These are phyloP conservation scores for Alternaria sp. DNA, from an alignment of 2,329 filamentous ascomycete species.

Conservation along the genomic window DNA sequence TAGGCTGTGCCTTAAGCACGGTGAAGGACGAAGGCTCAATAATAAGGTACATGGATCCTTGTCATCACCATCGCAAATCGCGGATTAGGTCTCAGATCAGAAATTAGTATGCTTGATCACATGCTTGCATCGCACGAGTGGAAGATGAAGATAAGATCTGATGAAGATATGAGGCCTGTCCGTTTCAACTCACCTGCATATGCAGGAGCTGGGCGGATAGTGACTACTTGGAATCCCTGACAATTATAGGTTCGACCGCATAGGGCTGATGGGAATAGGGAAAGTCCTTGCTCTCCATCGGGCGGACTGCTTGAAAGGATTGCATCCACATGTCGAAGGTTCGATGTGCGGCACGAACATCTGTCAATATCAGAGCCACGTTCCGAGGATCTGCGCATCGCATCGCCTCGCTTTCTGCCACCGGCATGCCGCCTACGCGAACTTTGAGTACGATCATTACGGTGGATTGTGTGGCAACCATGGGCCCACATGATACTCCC, in stretches of 20 bases:
- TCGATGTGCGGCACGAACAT: constrained; percentile 3
- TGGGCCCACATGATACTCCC: constrained; percentile 4
- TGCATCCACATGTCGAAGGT: constrained; percentile 10
- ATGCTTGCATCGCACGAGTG: constrained; percentile 11
- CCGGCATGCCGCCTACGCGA: background rate
- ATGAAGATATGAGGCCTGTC: constrained; percentile 7
- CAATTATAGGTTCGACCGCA: constrained; percentile 13
- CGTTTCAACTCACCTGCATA: constrained; percentile 14
- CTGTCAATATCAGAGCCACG: background rate
- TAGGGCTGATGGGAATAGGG: constrained; percentile 34
- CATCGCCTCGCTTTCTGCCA: background rate
- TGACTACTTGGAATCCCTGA: constrained; percentile 15
- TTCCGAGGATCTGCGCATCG: background rate
- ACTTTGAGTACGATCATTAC: background rate
- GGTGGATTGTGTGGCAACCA: constrained; percentile 5
- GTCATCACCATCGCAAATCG: constrained; percentile 13
- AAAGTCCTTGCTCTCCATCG: constrained; percentile 19
- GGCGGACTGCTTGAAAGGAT: constrained; percentile 4
- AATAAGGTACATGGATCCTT: constrained; percentile 15
- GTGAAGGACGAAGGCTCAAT: constrained; percentile 8
- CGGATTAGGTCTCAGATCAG: constrained; percentile 3
- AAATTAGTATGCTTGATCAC: constrained; percentile 4
- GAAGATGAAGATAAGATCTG: background rate
- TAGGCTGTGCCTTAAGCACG: constrained; percentile 9
- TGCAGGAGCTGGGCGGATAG: constrained; percentile 12